These are phyloP conservation scores for Eucalyptus sideroxylon DNA, from an alignment of 345 rosid genomes.

Conservation along the genomic window DNA sequence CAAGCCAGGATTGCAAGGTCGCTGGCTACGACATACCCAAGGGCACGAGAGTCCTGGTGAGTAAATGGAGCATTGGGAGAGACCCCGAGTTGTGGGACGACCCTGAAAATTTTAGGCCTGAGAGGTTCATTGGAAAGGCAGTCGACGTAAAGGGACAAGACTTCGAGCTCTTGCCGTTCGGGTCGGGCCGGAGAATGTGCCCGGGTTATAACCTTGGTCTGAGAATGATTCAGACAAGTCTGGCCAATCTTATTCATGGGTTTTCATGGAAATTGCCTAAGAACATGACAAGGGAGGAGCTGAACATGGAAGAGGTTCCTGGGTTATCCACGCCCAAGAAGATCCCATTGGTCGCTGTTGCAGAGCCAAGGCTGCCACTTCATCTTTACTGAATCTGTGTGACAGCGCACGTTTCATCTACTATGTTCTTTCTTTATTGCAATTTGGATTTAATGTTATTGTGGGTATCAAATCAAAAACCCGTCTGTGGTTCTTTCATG, in stretches of 20 bases:
- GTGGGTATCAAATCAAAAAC: not conserved
- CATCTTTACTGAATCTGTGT: not conserved
- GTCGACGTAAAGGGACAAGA: conserved; percentile 21
- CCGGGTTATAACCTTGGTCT: conserved; percentile 9
- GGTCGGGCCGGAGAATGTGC: conserved; percentile 20
- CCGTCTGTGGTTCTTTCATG: not conserved
- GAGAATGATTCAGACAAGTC: not conserved
- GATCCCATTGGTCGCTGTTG: not conserved
- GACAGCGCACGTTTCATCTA: not conserved
- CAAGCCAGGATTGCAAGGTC: not conserved
- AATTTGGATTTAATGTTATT: not conserved
- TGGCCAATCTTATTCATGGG: conserved; percentile 2
- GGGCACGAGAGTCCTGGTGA: not conserved
- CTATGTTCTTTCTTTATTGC: not conserved
- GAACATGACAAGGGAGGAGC: not conserved
- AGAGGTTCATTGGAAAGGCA: conserved; percentile 3
- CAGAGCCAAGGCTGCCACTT: not conserved
- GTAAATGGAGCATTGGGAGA: conserved; percentile 1
- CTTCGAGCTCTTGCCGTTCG: conserved; percentile 34
- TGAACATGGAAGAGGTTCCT: not conserved
- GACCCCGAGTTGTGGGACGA: conserved; percentile 5
- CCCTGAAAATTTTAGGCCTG: conserved; percentile 3
- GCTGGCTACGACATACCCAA: conserved; percentile 3
- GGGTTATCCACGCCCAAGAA: not conserved
- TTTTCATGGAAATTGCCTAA: not conserved